Conservation (phyloP, 2,329 filamentous ascomycete genomes). For the Arthrinium phaeospermum region DNA sequence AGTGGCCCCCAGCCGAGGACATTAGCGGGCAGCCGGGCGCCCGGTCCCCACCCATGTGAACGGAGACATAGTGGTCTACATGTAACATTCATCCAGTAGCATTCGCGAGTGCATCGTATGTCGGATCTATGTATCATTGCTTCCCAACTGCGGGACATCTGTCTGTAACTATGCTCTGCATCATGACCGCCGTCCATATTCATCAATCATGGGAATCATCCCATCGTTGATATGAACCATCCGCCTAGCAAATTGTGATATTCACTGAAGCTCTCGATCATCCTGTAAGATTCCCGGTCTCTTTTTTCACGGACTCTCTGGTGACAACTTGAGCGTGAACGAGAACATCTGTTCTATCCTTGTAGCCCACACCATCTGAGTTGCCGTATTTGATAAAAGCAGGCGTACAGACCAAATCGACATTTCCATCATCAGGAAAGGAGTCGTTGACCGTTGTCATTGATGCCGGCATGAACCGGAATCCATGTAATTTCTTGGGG, state of each 20-base stretch:
- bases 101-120: not conserved
- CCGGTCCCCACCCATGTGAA: not conserved
- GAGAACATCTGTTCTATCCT: not conserved
- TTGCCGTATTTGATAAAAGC: not conserved
- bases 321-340: too few relatives aligned
- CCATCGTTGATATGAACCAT: not conserved
- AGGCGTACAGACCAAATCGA: not conserved
- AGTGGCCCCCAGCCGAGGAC: conserved; percentile 4
- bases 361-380: not conserved
- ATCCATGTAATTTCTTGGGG: not conserved
- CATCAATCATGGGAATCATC: too few relatives aligned
- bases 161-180: not conserved
- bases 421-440: not conserved
- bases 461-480: not conserved
- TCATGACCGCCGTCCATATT: not conserved
- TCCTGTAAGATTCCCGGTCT: not conserved
- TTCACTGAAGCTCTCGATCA: not conserved
- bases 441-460: not conserved
- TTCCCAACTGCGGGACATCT: not conserved
- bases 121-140: not conserved
- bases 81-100: not conserved
- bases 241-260: too few relatives aligned
- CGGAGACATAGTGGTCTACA: not conserved
- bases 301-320: too few relatives aligned
- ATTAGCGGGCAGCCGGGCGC: not conserved